phyloP scores from a whole-genome alignment of 805 yeast genomes.

The Yarrowia deformans region DNA sequence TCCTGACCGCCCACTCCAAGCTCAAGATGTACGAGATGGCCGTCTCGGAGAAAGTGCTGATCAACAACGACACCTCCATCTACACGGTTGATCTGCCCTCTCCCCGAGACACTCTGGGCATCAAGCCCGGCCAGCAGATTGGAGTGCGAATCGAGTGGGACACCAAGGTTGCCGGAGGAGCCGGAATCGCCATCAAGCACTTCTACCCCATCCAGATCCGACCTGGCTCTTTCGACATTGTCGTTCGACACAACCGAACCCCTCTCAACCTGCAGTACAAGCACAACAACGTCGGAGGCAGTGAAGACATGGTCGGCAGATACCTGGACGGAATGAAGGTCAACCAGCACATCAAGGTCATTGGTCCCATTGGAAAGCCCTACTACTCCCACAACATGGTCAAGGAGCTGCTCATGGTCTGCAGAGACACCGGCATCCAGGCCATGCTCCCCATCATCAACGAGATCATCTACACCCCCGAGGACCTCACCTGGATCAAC shows the following conservation, averaged over 20 bases:
- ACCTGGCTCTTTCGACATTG: conserved; percentile 28
- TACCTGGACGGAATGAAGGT: conserved; percentile 37
- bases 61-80: conserved; percentile 35
- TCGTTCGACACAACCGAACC: conserved; percentile 31
- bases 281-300: conserved; percentile 36
- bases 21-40: conserved; percentile 26
- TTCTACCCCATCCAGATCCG: conserved; percentile 38
- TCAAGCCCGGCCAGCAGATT: conserved; percentile 29
- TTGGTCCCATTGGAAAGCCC: conserved; percentile 38
- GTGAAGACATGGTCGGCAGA: conserved; percentile 38
- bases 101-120: conserved; percentile 1
- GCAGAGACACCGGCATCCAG: conserved; percentile 29
- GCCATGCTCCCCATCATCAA: conserved; percentile 38
- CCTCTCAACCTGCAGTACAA: conserved; percentile 35
- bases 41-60: conserved; percentile 19
- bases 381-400: conserved; percentile 33
- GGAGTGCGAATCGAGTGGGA: conserved; percentile 28
- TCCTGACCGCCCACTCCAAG: conserved; percentile 17
- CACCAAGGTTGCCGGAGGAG: conserved; percentile 31
- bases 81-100: conserved; percentile 33
- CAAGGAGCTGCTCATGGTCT: conserved; percentile 35
- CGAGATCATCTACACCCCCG: conserved; percentile 35
- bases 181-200: conserved; percentile 35
- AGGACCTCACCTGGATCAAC: conserved; percentile 33
- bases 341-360: conserved; percentile 36